These are phyloP conservation scores for Coemansia nantahalensis DNA, from an alignment of 192 early-diverging fungal genomes.

Conservation along the genomic window DNA sequence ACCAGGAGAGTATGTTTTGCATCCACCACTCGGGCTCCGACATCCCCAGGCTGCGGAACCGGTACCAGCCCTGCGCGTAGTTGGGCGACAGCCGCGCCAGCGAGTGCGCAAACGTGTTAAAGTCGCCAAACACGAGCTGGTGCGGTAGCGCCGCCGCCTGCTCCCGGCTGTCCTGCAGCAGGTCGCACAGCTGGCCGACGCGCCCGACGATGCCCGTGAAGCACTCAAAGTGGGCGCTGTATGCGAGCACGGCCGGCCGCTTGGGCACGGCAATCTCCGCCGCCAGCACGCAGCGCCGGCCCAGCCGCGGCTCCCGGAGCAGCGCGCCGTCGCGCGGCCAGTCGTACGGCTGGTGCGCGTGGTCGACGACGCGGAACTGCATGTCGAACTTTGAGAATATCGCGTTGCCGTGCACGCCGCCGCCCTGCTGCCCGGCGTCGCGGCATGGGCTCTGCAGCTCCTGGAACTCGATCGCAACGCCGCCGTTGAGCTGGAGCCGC, in stretches of 20 bases:
- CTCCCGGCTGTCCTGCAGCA: constrained; percentile 58
- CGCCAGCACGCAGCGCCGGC: constrained; percentile 59
- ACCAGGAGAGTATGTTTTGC: constrained; percentile 58
- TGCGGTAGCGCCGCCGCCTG: constrained; percentile 53
- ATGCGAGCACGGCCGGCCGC: constrained; percentile 60
- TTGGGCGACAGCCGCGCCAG: constrained; percentile 65
- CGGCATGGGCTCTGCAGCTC: constrained; percentile 65
- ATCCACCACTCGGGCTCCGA: constrained; percentile 73
- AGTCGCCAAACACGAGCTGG: constrained; percentile 71
- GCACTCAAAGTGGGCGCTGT: constrained; percentile 72
- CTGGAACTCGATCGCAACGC: constrained; percentile 70
- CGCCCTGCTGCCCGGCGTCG: constrained; percentile 61
- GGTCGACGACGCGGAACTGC: constrained; percentile 59
- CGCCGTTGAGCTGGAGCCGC: constrained; percentile 60
- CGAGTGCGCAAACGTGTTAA: constrained; percentile 79
- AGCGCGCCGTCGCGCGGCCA: constrained; percentile 64
- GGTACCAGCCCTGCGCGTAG: constrained; percentile 64
- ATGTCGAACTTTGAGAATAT: constrained; percentile 67
- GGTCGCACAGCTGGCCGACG: constrained; percentile 63
- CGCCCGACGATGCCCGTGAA: constrained; percentile 74
- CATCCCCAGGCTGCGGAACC: constrained; percentile 60
- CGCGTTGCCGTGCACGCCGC: constrained; percentile 78
- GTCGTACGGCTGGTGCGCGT: constrained; percentile 66
- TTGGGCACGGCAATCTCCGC: constrained; percentile 55
- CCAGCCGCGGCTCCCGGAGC: constrained; percentile 66